Evolutionary conservation across 2,329 filamentous ascomycete genomes (phyloP).

Genomic region (Pseudogymnoascus sp.): DNA sequence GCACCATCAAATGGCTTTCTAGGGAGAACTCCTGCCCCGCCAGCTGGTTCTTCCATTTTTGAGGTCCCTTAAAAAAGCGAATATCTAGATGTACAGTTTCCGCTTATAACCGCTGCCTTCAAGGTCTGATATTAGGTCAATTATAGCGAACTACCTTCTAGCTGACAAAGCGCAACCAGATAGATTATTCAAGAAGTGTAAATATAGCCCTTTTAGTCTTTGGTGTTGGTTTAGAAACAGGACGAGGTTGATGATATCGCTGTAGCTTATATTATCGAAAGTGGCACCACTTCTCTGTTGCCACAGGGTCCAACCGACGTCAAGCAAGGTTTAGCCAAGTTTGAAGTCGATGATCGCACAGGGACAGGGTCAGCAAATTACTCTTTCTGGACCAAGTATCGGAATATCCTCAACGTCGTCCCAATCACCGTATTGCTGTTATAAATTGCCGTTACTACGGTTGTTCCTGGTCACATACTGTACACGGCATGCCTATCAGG

Average conservation of each 20-base stretch:
- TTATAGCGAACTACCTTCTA: neutral
- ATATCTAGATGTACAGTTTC: neutral
- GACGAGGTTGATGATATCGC: neutral
- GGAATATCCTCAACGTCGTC: conserved; percentile 6
- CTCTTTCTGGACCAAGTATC: neutral
- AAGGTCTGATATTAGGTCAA: neutral
- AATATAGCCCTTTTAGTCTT: neutral
- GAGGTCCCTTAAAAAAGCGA: neutral
- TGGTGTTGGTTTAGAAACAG: neutral
- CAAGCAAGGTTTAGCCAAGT: conserved; percentile 1
- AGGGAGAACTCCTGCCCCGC: conserved; percentile 2
- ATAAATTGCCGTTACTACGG: neutral
- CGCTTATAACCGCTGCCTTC: neutral
- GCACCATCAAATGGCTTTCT: conserved; percentile 18
- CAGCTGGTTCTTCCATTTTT: neutral
- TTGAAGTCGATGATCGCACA: neutral
- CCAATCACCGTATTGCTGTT: conserved; percentile 4
- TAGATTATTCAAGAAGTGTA: neutral
- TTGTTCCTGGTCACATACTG: neutral
- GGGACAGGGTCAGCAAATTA: neutral
- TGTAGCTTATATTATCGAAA: neutral
- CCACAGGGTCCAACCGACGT: neutral
- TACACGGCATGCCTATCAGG: neutral
- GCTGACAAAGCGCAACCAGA: neutral
- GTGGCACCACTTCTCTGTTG: neutral